Base-by-base conservation (phyloP, 768 basidiomycete species). In the Lactarius hengduanensis region DNA sequence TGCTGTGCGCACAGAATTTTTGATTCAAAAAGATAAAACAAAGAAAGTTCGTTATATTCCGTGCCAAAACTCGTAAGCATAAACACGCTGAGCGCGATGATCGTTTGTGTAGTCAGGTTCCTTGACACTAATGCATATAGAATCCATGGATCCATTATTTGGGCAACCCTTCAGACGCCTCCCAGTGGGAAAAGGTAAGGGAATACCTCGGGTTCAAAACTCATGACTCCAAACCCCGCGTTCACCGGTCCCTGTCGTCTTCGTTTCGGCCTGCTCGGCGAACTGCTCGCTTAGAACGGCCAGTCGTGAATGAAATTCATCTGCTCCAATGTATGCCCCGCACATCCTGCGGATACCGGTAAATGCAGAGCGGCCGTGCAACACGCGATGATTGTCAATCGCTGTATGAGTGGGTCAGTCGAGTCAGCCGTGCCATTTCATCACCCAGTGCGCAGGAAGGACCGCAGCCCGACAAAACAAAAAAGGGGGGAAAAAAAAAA, bases 331-430 rank as follows among this genome's bases (percentile, higher is more conserved):
- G 74, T 99, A 99, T 0, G 96, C 97, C 2, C 96, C 96, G 73
- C 96, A 98, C 87, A 99, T 93, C 1, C 92, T 84, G 3, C 96
- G 85, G 75, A 86, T 85, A 13, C 96, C 96, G 15, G 85, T 82
- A 74, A 97, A 98, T 1, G 88, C 84, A 0, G 94, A 93, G n/a
- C 96, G 88, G 15, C 96, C 96, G 71, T 98, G 96, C 58, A 98
- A 80, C 15, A 98, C 92, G 26, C 96, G 86, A 76, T 96, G 91
- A 74, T 98, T 98, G 76, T 98, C 90, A 59, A 96, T 81, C 26
- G 94, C 93, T 93, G 72, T 40, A 43, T 22, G 28, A 22, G n/a
- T 5, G 28, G 4, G 43, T 56, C 53, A 65, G 32, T 13, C 6
- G 28, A 1, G 43, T 56, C 53, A 65, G 32, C 20, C 6, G 38